Evolutionary conservation across 75 land plant species (phyloP).

Genomic region (Adiantum capillusveneris): DNA sequence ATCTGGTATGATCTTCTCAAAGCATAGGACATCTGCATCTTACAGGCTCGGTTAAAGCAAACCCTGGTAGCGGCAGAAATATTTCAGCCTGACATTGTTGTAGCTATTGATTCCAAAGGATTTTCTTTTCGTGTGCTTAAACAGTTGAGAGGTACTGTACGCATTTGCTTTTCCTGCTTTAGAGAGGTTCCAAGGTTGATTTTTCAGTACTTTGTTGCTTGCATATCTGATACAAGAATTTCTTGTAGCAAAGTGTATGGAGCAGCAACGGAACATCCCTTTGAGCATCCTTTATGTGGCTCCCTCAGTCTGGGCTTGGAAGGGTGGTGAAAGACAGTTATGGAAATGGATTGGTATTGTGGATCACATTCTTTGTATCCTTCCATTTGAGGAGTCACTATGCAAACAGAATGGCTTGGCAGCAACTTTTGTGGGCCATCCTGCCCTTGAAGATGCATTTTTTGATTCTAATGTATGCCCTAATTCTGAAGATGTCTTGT

Average conservation of each 20-base stretch:
- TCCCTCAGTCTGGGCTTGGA: constrained; percentile 99
- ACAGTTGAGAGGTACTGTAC: constrained; percentile 41
- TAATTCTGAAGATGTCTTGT: too few relatives aligned
- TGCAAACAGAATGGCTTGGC: constrained; percentile 60
- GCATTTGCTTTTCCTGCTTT: too few relatives aligned
- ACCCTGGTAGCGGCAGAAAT: constrained; percentile 46
- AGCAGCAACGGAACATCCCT: constrained; percentile 26
- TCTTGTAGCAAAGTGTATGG: constrained; percentile 44
- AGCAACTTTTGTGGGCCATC: constrained; percentile 97
- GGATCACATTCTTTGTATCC: constrained; percentile 86
- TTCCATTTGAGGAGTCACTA: constrained; percentile 80
- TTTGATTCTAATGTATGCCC: constrained; percentile 35
- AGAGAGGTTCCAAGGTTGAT: background rate
- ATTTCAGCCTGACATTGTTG: constrained; percentile 80
- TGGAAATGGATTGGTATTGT: constrained; percentile 45
- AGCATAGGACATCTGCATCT: too few relatives aligned
- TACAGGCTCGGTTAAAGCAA: constrained; percentile 51
- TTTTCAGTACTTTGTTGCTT: background rate
- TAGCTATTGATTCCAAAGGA: constrained; percentile 90
- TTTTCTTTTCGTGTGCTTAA: constrained; percentile 84
- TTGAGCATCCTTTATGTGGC: constrained; percentile 78
- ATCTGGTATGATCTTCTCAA: too few relatives aligned
- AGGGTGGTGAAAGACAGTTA: constrained; percentile 82
- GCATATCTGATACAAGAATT: constrained; percentile 2
- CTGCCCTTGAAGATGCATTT: constrained; percentile 70